These are phyloP conservation scores for Taiozyma onychis DNA, from an alignment of 1,139 yeast genomes.

Conservation along the genomic window DNA sequence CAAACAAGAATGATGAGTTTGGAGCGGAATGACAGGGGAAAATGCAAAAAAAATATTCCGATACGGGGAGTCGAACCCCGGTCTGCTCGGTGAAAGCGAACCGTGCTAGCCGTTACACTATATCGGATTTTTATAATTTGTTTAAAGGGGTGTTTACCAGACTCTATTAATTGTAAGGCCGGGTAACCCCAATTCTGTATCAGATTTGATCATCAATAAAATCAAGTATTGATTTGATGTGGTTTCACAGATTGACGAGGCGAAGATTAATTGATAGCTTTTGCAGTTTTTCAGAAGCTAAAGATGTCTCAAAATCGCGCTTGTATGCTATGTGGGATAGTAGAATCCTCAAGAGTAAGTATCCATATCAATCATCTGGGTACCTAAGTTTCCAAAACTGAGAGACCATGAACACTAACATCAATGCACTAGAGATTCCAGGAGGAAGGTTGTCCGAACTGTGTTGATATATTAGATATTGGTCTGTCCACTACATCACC, in stretches of 20 bases:
- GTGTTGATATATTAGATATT: slow-evolving; percentile 79
- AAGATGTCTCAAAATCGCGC: slow-evolving; percentile 60
- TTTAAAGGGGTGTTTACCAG: not conserved
- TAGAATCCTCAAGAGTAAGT: slow-evolving; percentile 61
- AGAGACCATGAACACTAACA: not conserved
- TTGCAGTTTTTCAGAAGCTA: not conserved
- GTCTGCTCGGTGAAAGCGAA: slow-evolving; percentile 79
- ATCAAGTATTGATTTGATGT: not conserved
- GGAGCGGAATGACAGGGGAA: not conserved
- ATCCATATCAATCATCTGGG: not conserved
- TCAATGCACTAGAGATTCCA: slow-evolving; percentile 47
- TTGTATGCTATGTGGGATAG: slow-evolving; percentile 94
- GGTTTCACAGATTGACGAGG: too few relatives aligned
- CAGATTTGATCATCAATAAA: too few relatives aligned
- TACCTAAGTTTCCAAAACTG: not conserved
- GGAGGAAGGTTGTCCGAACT: slow-evolving; percentile 93
- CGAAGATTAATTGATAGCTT: not conserved
- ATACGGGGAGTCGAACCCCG: slow-evolving; percentile 83
- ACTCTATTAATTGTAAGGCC: not conserved
- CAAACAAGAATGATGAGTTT: too few relatives aligned
- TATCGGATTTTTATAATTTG: slow-evolving; percentile 40
- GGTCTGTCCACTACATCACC: slow-evolving; percentile 92
- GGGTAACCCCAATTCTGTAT: not conserved
- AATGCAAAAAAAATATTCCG: slow-evolving; percentile 39
- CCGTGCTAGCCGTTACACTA: slow-evolving; percentile 83